phyloP scores from a whole-genome alignment of 148 eudicot species.

The Persicaria maculosa region DNA sequence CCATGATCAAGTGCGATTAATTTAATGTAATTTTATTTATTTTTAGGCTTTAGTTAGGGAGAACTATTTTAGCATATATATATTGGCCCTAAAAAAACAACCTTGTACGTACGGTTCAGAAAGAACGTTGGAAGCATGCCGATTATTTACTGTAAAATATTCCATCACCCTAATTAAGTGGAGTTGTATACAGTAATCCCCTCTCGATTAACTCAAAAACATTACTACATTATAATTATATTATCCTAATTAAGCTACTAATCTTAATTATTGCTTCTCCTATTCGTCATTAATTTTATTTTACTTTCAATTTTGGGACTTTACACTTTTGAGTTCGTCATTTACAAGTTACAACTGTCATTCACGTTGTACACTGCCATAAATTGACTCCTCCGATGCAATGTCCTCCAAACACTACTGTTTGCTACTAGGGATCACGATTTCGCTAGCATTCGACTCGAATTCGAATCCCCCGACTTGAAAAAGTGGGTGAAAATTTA shows the following conservation, averaged over 20 bases:
- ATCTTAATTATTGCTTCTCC: background rate
- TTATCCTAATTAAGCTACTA: background rate
- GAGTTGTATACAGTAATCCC: background rate
- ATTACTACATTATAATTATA: no score
- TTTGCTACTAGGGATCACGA: no score
- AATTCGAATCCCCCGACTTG: no score
- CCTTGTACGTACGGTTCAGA: constrained; percentile 9
- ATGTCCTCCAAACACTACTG: background rate
- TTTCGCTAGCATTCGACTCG: no score
- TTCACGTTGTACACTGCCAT: background rate
- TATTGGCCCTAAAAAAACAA: background rate
- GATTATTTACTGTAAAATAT: background rate
- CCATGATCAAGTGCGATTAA: no score
- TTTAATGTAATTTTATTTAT: no score
- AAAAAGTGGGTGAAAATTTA: no score
- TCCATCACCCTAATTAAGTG: background rate
- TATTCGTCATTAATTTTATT: background rate
- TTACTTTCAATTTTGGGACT: background rate
- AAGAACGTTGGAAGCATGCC: background rate
- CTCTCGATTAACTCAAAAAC: constrained; percentile 11
- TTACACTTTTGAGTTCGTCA: background rate
- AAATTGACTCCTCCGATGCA: background rate
- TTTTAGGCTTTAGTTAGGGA: no score
- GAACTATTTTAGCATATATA: no score
- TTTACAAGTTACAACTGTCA: background rate